Evolutionary conservation across 495 filamentous ascomycete genomes (phyloP).

Genomic region (Penicillium riverlandense): DNA sequence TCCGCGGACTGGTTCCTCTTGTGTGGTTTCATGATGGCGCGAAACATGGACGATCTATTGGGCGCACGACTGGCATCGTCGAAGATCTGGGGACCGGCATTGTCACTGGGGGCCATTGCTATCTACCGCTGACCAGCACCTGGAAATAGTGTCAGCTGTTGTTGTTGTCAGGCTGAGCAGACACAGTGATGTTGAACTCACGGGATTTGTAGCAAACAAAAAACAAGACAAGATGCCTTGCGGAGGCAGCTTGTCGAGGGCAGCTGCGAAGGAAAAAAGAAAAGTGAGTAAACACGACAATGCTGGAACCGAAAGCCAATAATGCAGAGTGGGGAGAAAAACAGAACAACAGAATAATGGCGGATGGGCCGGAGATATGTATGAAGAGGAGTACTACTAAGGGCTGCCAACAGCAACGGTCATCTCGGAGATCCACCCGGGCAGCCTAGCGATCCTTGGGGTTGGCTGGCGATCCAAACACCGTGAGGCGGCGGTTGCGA

Average conservation of each 20-base stretch:
- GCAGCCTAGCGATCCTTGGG: slow-evolving; percentile 18
- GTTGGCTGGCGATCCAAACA: slow-evolving; percentile 35
- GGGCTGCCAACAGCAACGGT: slow-evolving; percentile 19
- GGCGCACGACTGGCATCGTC: slow-evolving; percentile 34
- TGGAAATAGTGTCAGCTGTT: neutral
- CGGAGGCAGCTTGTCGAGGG: slow-evolving; percentile 2
- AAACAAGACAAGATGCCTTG: neutral
- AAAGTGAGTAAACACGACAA: slow-evolving; percentile 12
- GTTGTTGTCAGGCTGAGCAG: slow-evolving; percentile 4
- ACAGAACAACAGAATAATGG: slow-evolving; percentile 11
- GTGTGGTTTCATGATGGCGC: slow-evolving; percentile 37
- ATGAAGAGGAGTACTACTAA: slow-evolving; percentile 14
- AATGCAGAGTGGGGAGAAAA: slow-evolving; percentile 15
- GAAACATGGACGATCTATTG: slow-evolving; percentile 35
- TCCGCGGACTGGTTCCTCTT: slow-evolving; percentile 35
- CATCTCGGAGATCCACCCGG: slow-evolving; percentile 20
- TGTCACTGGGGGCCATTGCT: slow-evolving; percentile 29
- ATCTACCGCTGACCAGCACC: slow-evolving; percentile 29
- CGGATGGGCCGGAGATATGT: slow-evolving; percentile 4
- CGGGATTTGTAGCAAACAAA: slow-evolving; percentile 14
- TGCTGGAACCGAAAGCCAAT: slow-evolving; percentile 9
- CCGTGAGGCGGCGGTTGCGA: slow-evolving; percentile 29
- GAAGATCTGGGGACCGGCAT: slow-evolving; percentile 35
- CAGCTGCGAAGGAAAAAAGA: slow-evolving; percentile 8
- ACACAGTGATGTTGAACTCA: slow-evolving; percentile 8